Evolutionary conservation across 768 basidiomycete genomes (phyloP).

Genomic region (Antrodiella citrinella): DNA sequence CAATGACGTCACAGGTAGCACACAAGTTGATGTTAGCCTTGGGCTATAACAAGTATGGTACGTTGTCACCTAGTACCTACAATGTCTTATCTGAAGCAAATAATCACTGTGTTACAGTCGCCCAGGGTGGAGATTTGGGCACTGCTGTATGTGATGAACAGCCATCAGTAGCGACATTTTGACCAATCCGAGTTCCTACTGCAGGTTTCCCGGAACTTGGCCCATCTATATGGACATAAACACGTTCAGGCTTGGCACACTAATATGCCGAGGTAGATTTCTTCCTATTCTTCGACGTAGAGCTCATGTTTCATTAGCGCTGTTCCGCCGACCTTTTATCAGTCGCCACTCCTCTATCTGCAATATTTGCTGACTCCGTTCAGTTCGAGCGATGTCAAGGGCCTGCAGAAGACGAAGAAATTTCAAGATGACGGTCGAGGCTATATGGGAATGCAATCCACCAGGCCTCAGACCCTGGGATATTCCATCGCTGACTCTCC

Average conservation of each 20-base stretch:
- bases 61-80: no score
- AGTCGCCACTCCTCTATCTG: neutral
- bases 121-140: constrained; percentile 32
- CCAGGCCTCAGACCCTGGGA: constrained; percentile 30
- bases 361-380: neutral
- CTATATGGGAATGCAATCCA: constrained; percentile 24
- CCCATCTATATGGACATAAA: constrained; percentile 7
- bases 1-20: constrained; percentile 4
- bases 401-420: neutral
- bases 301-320: neutral
- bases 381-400: neutral
- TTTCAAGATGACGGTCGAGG: constrained; percentile 10
- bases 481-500: constrained; percentile 53
- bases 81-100: no score
- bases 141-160: constrained; percentile 18
- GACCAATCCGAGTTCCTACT: no score
- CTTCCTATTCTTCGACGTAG: neutral
- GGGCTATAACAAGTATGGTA: constrained; percentile 20
- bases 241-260: constrained; percentile 18
- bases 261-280: constrained; percentile 7
- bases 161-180: neutral
- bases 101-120: constrained; percentile 7
- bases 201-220: constrained; percentile 10
- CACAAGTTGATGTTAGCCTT: constrained; percentile 16
- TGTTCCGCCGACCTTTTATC: neutral